These are phyloP conservation scores for Vinca major DNA, from an alignment of 305 asterid genomes.

Conservation along the genomic window DNA sequence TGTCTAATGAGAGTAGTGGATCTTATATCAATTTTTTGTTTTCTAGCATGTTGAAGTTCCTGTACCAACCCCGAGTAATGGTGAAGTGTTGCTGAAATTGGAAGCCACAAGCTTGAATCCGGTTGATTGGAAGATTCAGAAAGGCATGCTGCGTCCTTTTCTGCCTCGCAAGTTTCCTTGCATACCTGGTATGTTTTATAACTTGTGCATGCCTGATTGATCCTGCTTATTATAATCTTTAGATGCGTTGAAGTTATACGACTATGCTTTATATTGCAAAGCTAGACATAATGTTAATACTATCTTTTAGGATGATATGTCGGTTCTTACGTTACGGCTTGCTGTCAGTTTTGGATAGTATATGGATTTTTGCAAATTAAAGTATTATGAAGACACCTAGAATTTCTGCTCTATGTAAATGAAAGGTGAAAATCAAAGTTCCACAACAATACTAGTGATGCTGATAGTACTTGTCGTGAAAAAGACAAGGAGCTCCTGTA, in stretches of 20 bases:
- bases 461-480: neutral
- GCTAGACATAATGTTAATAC: neutral
- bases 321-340: neutral
- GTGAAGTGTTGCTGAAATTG: constrained; percentile 42
- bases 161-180: constrained; percentile 31
- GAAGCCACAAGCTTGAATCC: constrained; percentile 56
- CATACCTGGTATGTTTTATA: constrained; percentile 32
- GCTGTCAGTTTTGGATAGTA: neutral
- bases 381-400: neutral
- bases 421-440: neutral
- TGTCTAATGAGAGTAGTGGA: neutral
- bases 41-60: constrained; percentile 52
- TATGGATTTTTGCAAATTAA: neutral
- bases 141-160: constrained; percentile 34
- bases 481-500: too few relatives aligned
- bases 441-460: neutral
- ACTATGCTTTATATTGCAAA: neutral
- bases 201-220: neutral
- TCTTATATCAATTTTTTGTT: neutral
- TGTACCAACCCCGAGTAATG: constrained; percentile 38
- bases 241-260: neutral
- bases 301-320: neutral
- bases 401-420: neutral
- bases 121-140: constrained; percentile 43
- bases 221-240: neutral